Base-by-base conservation (phyloP, 2,329 filamentous ascomycete species). In the Verticillium isaacii region DNA sequence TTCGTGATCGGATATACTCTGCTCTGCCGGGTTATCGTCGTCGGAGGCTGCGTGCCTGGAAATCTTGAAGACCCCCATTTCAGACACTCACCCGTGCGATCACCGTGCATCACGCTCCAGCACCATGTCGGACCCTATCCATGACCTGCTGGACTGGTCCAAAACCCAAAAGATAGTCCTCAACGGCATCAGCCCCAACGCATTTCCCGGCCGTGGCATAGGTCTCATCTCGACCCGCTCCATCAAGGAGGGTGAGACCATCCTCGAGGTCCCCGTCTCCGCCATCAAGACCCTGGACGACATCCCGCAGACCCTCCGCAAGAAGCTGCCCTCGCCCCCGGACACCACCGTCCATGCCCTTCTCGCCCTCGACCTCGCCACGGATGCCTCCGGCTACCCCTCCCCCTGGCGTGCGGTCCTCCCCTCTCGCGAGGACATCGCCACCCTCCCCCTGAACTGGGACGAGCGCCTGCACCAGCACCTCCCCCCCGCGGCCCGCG, bases 191-290 rank as follows among this genome's bases (percentile, higher is more conserved):
- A 78, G 79, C 2, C 88, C 92, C 5, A 82, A 86, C 50, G 79
- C 79, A 45, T 87, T 96, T 17, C 84, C 88, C 6, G 89, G 88
- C 1, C 83, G 90, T 60, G 93, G 93, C 32, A 83, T 95, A 60
- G 93, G 93, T 56, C 87, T 97, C 61, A 82, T 93, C 58, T 89
- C 92, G 5, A 88, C 85, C 14, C 82, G 83, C 32, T 77, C 82
- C 15, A 82, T 95, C 64, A 78, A 89, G 78, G 64, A 71, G 56
- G 68, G 71, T 61, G 84, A 90, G 63, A 74, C 78, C 8, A 75
- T 95, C 58, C 80, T 94, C 6, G 80, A 82, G 62, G 85, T 95
- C 0, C 90, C 89, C 11, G 80, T 82, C 50, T 74, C 76, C 57
- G 81, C 85, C 32, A 85, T 95, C 59, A 78, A 92, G 58, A 89